A percentile compares a stretch with the other conserved stretches of the same genome.
These are phyloP conservation scores for Aquanectria penicillioides DNA, from an alignment of 2,329 filamentous ascomycete species.

Conservation along the genomic window DNA sequence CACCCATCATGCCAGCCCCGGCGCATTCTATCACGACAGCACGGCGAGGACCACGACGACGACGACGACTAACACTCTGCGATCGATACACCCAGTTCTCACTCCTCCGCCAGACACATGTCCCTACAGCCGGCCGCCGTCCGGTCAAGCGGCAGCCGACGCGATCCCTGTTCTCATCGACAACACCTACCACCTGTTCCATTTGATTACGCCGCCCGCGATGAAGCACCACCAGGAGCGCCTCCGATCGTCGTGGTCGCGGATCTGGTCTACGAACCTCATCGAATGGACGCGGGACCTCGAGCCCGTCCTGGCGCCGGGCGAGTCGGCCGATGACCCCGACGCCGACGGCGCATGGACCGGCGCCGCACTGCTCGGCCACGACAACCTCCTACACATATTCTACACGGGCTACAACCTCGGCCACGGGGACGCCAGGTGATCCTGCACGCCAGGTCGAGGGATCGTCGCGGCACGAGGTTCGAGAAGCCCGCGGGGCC, in stretches of 20 bases:
- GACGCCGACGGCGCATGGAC: constrained; percentile 50
- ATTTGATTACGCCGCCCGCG: constrained; percentile 44
- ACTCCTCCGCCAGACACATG: constrained; percentile 41
- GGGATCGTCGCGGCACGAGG: constrained; percentile 39
- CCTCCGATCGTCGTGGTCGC: constrained; percentile 46
- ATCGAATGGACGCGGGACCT: constrained; percentile 44
- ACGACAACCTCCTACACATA: constrained; percentile 46
- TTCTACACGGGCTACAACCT: constrained; percentile 51
- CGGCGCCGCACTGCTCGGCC: constrained; percentile 45
- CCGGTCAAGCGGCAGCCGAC: constrained; percentile 46
- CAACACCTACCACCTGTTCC: constrained; percentile 50
- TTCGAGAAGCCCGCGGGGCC: constrained; percentile 40
- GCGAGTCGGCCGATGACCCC: constrained; percentile 28
- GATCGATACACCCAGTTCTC: constrained; percentile 28
- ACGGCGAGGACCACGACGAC: neutral
- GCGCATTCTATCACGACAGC: constrained; percentile 4
- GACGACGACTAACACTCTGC: constrained; percentile 22
- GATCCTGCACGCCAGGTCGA: constrained; percentile 42
- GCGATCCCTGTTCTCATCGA: constrained; percentile 49
- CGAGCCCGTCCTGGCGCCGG: constrained; percentile 36
- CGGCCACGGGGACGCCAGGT: constrained; percentile 44
- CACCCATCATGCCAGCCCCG: neutral
- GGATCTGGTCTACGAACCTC: constrained; percentile 43
- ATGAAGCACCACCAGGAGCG: constrained; percentile 48
- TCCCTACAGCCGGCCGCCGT: constrained; percentile 41